A percentile compares a stretch with the other conserved stretches of the same genome.
Evolutionary conservation across 495 filamentous ascomycete species (phyloP).

Genomic region (Sporormia fimetaria): DNA sequence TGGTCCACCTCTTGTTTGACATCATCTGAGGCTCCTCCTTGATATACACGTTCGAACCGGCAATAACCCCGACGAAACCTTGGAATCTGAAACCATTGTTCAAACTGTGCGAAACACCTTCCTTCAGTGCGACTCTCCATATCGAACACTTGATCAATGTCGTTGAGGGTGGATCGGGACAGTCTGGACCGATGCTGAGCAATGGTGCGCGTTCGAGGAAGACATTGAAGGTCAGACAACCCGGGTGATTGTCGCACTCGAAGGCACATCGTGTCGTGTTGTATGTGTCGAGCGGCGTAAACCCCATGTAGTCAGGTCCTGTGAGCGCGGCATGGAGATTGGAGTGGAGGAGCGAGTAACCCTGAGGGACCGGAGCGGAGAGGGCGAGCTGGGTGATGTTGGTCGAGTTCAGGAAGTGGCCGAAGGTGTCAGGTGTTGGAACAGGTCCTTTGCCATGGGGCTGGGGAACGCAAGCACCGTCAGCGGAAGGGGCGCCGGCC

Average conservation of each 20-base stretch:
- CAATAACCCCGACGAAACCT: too few species aligned
- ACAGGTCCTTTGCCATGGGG: constrained; percentile 7
- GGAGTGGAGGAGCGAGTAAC: constrained; percentile 4
- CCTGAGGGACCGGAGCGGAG: constrained; percentile 3
- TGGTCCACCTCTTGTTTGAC: too few species aligned
- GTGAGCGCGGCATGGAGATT: constrained; percentile 8
- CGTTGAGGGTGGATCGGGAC: not conserved
- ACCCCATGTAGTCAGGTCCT: constrained; percentile 3
- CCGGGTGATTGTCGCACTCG: constrained; percentile 7
- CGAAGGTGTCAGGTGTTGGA: constrained; percentile 2
- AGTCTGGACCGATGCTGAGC: not conserved
- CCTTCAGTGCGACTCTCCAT: too few species aligned
- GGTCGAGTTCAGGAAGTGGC: not conserved
- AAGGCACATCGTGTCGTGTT: constrained; percentile 8
- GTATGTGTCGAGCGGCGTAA: constrained; percentile 4
- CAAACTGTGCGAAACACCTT: too few species aligned
- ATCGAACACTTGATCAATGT: not conserved
- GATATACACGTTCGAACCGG: too few species aligned
- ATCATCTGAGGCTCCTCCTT: too few species aligned
- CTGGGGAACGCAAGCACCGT: not conserved
- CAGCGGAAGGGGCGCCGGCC: too few species aligned
- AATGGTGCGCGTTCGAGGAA: constrained; percentile 16
- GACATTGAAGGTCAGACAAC: constrained; percentile 18
- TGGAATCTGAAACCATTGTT: too few species aligned
- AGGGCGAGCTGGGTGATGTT: not conserved